Conservation (phyloP, 352 stramenopile genomes). For the Phytophthora niederhauseri region DNA sequence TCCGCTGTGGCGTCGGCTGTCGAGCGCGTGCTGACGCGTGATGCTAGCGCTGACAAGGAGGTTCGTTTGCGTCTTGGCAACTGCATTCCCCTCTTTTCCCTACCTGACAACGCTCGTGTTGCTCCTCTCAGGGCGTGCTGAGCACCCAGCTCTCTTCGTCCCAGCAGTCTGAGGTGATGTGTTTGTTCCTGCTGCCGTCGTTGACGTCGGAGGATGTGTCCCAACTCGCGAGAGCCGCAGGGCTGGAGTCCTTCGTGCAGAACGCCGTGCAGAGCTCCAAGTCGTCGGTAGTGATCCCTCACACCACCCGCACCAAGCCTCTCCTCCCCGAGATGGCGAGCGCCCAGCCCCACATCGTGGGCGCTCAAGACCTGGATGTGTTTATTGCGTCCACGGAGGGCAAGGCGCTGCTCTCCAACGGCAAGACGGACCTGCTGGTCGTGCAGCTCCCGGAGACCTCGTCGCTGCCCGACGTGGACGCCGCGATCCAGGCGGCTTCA, state of each 20-base stretch:
- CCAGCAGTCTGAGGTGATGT: constrained; percentile 52
- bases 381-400: constrained; percentile 43
- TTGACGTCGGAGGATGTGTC: constrained; percentile 52
- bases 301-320: constrained; percentile 64
- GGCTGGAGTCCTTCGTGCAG: constrained; percentile 52
- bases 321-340: constrained; percentile 39
- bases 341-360: constrained; percentile 33
- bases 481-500: constrained; percentile 48
- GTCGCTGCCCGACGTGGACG: constrained; percentile 46
- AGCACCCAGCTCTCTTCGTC: constrained; percentile 22
- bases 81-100: not conserved
- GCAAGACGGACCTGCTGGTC: constrained; percentile 67
- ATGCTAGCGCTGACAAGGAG: constrained; percentile 43
- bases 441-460: constrained; percentile 51
- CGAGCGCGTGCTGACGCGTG: constrained; percentile 28
- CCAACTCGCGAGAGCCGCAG: constrained; percentile 32
- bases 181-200: constrained; percentile 58
- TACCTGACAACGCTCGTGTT: constrained; percentile 9
- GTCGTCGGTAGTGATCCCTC: constrained; percentile 74
- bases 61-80: constrained; percentile 22
- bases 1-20: constrained; percentile 42
- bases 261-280: constrained; percentile 43
- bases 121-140: constrained; percentile 42
- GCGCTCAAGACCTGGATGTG: constrained; percentile 24
- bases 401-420: constrained; percentile 48